Base-by-base conservation (phyloP, 1,139 yeast genomes). In the Yamadazyma sp. region DNA sequence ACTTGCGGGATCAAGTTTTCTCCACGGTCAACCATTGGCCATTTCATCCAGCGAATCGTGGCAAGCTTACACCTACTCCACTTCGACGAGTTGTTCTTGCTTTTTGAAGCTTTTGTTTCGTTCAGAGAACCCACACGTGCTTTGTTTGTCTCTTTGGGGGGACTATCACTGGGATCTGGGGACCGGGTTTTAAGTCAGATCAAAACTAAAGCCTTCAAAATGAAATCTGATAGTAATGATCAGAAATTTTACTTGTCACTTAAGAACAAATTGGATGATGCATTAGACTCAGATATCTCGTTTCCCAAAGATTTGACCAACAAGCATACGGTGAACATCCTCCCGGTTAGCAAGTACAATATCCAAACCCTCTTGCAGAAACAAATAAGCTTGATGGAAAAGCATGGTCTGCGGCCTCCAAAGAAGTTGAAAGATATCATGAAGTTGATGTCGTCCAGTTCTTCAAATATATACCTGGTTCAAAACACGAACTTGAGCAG, bases 341-440 rank as follows among this genome's bases (percentile, higher is more conserved):
- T 63, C 1, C 61, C 77, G 1, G 60, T 79, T 0, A 74, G 87
- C 0, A 75, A 73, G 40, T 70, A 72, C 34, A 85, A 80, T 48
- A 55, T 83, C 7, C 73, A 77, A 18, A 59, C 65, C 7, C 56
- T 83, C 37, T 60, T 84, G 15, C 78, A 78, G 38, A 69, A 72
- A 33, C 88, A 83, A 49, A 76, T 83, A 9, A 62, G 65, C n/a
- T 58, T 75, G 3, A 58, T 83, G 16, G 86, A 83, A 47, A 62
- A 66, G 1, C 69, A 64, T 46, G 83, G 85, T 0, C 67, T 79
- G 1, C 66, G 75, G 10, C 69, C 81, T 0, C 81, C 87, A 0
- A 59, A 64, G 3, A 55, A 64, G 11, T 57, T 83, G 29, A 61
- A 64, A 37, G 56, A 62, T 9, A 64, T 79, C 3, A 63, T 85